phyloP scores from a whole-genome alignment of 1,139 yeast species.

The Protomyces arabidopsidicola region DNA sequence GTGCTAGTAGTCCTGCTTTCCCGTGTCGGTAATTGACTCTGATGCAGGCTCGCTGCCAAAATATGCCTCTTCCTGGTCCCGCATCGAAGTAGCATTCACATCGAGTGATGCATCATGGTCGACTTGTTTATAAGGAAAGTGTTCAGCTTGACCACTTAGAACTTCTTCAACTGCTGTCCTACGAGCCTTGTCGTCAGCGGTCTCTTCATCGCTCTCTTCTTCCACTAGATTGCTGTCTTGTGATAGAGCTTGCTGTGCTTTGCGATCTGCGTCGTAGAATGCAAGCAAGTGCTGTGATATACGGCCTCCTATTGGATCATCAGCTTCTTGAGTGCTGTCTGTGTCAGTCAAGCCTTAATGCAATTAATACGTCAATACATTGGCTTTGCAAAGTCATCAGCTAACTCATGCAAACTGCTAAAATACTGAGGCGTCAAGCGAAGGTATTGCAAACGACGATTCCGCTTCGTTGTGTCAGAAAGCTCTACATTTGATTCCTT shows the following conservation, averaged over 20 bases:
- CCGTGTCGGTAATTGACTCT: neutral
- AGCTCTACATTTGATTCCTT: too few relatives aligned
- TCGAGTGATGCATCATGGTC: slow-evolving; percentile 2
- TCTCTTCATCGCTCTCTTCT: neutral
- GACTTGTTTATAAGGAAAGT: neutral
- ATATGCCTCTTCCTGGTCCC: slow-evolving; percentile 8
- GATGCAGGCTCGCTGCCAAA: slow-evolving; percentile 3
- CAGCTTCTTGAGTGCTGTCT: neutral
- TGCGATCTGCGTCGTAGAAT: slow-evolving; percentile 8
- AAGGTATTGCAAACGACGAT: slow-evolving; percentile 11
- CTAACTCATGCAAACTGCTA: neutral
- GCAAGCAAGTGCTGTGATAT: slow-evolving; percentile 1
- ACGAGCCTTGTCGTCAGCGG: neutral
- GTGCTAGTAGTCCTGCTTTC: neutral
- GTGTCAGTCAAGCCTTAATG: neutral
- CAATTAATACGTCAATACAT: too few relatives aligned
- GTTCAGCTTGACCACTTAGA: neutral
- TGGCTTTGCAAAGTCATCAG: too few relatives aligned
- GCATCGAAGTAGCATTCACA: neutral
- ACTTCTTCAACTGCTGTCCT: neutral
- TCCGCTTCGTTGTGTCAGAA: neutral
- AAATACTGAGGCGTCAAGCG: neutral
- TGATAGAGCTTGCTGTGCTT: neutral
- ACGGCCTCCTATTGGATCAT: slow-evolving; percentile 7
- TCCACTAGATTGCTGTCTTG: neutral